Evolutionary conservation across 2,329 filamentous ascomycete genomes (phyloP).

Genomic region (Akanthomyces muscarius): DNA sequence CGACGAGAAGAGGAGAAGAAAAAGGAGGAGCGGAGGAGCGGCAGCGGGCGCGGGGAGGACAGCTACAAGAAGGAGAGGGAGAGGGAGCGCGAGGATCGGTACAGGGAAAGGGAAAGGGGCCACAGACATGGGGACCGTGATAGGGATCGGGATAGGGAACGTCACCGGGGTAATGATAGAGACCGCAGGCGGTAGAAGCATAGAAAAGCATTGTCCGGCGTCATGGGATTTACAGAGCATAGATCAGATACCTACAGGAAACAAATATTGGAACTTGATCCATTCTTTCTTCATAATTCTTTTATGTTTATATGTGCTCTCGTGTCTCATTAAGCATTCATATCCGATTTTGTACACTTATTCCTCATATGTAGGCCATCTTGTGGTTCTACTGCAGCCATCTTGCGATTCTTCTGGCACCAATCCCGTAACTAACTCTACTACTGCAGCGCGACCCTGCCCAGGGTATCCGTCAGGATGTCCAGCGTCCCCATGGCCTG

Average conservation of each 20-base stretch:
- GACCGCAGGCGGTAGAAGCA: slow-evolving; percentile 22
- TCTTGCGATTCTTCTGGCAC: too few relatives aligned
- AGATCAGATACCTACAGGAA: slow-evolving; percentile 6
- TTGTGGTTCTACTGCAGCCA: too few relatives aligned
- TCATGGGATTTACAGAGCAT: slow-evolving; percentile 17
- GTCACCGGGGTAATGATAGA: slow-evolving; percentile 24
- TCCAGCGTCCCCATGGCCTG: slow-evolving; percentile 29
- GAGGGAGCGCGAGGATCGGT: slow-evolving; percentile 34
- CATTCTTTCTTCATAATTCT: neutral
- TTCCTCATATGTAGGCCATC: too few relatives aligned
- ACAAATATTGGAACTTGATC: neutral
- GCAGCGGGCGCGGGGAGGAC: slow-evolving; percentile 31
- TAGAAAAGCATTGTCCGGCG: slow-evolving; percentile 21
- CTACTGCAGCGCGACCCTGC: slow-evolving; percentile 38
- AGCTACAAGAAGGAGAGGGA: slow-evolving; percentile 48
- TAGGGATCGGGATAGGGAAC: slow-evolving; percentile 23
- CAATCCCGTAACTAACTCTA: too few relatives aligned
- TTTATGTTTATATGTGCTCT: neutral
- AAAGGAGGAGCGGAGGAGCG: slow-evolving; percentile 44
- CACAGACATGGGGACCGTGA: slow-evolving; percentile 25
- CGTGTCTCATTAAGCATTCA: slow-evolving; percentile 19
- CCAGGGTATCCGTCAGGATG: slow-evolving; percentile 41
- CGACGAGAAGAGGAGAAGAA: slow-evolving; percentile 40
- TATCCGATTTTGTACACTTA: slow-evolving; percentile 3
- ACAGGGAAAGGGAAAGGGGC: slow-evolving; percentile 26